Base-by-base conservation (phyloP, 2,329 filamentous ascomycete genomes). In the Colletotrichum abscissum region DNA sequence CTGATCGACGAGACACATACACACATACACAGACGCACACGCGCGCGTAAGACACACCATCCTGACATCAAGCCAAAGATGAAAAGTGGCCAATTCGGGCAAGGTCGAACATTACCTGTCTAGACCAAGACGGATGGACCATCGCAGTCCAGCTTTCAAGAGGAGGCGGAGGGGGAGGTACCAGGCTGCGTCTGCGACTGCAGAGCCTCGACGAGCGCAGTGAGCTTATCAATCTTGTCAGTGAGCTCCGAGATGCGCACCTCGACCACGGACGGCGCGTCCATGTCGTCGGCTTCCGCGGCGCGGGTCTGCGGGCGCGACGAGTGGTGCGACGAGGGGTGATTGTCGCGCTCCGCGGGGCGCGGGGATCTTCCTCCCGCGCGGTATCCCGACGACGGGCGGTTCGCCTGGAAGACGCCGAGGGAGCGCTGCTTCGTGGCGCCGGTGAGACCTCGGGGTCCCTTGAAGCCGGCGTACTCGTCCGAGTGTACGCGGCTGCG, bases 151-250 rank as follows among this genome's bases (percentile, higher is more conserved):
- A 26, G 33, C 5, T 2, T 55, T 64, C 46, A 64, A 64, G 62
- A 55, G 60, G 60, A 63, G 5, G 52, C 16, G 26, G 54, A 22
- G 16, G 69, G 30, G 42, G 54, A 30, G 1, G 54, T 58, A 5
- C 33, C 49, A 2, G 59, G 35, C 54, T 60, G 60, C 28, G 14
- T 42, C 26, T 72, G 79, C 67, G 82, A 80, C 76, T 90, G 89
- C 78, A 91, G 80, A 4, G 84, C 81, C 75, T 89, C 78, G 2
- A 92, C 82, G 60, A 88, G 78, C 24, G 86, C 83, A 0, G 89
- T 90, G 75, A 92, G 81, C 68, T 86, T 86, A 75, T 91, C 89
- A 76, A 92, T 90, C 83, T 91, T 91, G 59, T 80, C 81, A 55
- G 85, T 84, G 76, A 92, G 79, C 75, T 91, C 89, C 4, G 82